These are phyloP conservation scores for Albugo laibachii DNA, from an alignment of 352 stramenopile genomes.

Conservation along the genomic window DNA sequence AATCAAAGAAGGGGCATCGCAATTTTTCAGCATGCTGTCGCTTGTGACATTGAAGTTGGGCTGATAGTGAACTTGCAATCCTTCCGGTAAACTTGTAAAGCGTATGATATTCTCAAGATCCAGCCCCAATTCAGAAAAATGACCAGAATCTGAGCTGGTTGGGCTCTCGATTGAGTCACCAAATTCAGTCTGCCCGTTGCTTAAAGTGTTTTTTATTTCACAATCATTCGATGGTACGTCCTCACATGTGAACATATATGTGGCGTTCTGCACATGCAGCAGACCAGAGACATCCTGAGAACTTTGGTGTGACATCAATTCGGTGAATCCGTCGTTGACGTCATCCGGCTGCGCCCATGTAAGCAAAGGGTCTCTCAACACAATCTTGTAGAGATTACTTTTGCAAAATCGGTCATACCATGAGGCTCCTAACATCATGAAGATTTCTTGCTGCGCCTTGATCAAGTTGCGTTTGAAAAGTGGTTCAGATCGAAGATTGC, in stretches of 20 bases:
- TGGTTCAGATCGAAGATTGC: constrained; percentile 28
- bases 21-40: constrained; percentile 8
- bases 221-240: not conserved
- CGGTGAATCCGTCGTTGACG: constrained; percentile 43
- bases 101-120: constrained; percentile 75
- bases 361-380: constrained; percentile 49
- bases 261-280: not conserved
- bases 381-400: constrained; percentile 65
- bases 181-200: constrained; percentile 15
- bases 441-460: constrained; percentile 63
- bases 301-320: constrained; percentile 8
- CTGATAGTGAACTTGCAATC: constrained; percentile 63
- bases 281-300: not conserved
- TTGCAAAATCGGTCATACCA: constrained; percentile 75
- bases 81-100: constrained; percentile 52
- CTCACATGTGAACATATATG: not conserved
- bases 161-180: constrained; percentile 1
- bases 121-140: constrained; percentile 43
- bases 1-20: constrained; percentile 13
- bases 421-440: constrained; percentile 52
- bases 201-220: not conserved
- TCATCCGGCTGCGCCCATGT: constrained; percentile 32
- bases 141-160: constrained; percentile 10
- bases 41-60: constrained; percentile 33
- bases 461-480: constrained; percentile 25